Evolutionary conservation across 805 yeast species (phyloP), one percentile per base, ranked within the genome.

Genomic region (Teunomyces pallodes): DNA sequence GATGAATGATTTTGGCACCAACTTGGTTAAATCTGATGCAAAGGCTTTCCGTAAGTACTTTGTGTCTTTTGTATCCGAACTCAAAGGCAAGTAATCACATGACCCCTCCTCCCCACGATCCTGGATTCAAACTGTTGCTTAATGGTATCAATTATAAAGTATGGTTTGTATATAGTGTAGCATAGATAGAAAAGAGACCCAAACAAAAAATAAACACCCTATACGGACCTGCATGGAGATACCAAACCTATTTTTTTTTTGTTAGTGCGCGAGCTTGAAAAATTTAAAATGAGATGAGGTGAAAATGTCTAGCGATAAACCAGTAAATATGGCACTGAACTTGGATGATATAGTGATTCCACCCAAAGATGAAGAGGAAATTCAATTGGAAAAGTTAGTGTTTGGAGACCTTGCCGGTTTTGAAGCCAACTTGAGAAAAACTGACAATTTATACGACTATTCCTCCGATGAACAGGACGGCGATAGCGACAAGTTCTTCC

Each of bases 321-420:
- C 49, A 30, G 32, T 28, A 43, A 48, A 28, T 27, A 54, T 51
- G 55, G 46, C 48, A 13, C 45, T 45, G 45, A 53, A 53, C 46
- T 53, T 52, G 26, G 56, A 52, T 24, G 61, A 60, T 20, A 64
- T 67, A 10, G 61, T 48, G 35, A 56, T 77, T 31, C 86, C 90
- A 12, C 86, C 86, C 29, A 92, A 94, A 56, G 95, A 88, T 63
- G 85, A 80, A 45, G 97, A 90, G 63, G 99, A 94, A 66, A 57
- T 84, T 38, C 78, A 71, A 47, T 77, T 94, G 44, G 96, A 91
- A 53, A 87, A 81, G 64, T 75, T 89, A 10, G 96, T 94, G 3
- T 91, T 94, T 68, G 98, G 99, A 12, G 98, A 94, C 62, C 57
- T 76, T 3, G 86, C 82, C 47, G 86, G 92, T 28, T 86, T 87